These are phyloP conservation scores for Plasmodium yoelii DNA, from an alignment of 169 alveolate species.

Conservation along the genomic window DNA sequence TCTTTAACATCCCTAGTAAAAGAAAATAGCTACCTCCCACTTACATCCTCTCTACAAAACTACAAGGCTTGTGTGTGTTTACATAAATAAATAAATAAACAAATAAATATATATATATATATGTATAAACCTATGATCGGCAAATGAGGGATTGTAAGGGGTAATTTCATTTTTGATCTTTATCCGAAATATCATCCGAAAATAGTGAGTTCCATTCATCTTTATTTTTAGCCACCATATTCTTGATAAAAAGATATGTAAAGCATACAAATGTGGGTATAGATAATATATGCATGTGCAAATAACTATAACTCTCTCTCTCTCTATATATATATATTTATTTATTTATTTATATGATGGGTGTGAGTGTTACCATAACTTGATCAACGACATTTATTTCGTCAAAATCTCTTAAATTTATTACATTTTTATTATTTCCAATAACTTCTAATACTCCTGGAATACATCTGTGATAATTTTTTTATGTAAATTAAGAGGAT, in stretches of 20 bases:
- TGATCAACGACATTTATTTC: slow-evolving; percentile 30
- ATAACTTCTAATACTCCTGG: slow-evolving; percentile 36
- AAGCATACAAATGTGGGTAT: background rate
- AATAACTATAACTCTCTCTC: no score
- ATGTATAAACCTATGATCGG: background rate
- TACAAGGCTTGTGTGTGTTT: no score
- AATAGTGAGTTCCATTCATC: slow-evolving; percentile 50
- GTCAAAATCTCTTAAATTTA: slow-evolving; percentile 36
- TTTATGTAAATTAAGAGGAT: no score
- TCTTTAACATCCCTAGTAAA: no score
- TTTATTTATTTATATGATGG: no score
- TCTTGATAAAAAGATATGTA: slow-evolving; percentile 21
- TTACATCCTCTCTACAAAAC: no score
- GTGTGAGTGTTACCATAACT: slow-evolving; percentile 12
- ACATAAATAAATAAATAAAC: background rate
- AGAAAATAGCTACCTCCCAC: no score
- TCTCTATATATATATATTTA: no score
- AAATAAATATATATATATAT: no score
- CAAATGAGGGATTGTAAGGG: background rate
- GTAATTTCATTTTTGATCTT: background rate
- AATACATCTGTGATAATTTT: slow-evolving; percentile 6
- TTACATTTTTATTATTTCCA: slow-evolving; percentile 25
- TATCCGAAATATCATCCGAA: slow-evolving; percentile 5
- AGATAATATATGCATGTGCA: background rate
- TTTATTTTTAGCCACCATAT: slow-evolving; percentile 21